Evolutionary conservation across 169 alveolate genomes (phyloP).

Genomic region (Plasmodium knowlesi): DNA sequence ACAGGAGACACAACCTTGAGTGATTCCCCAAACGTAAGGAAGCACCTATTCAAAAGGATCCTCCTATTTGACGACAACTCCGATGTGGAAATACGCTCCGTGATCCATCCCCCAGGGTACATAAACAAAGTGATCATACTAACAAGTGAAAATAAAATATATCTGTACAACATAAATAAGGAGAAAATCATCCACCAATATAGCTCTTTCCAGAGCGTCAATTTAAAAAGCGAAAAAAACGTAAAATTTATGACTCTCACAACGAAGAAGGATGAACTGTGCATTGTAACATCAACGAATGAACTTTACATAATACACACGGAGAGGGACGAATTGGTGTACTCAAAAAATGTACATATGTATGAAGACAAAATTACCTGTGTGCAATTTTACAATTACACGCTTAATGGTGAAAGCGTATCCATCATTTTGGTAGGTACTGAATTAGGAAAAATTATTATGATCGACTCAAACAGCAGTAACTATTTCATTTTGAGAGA

Average conservation of each 20-base stretch:
- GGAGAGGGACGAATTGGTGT: slow-evolving; percentile 73
- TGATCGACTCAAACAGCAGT: slow-evolving; percentile 37
- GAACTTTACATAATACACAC: slow-evolving; percentile 76
- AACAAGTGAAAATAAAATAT: slow-evolving; percentile 74
- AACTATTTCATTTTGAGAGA: slow-evolving; percentile 39
- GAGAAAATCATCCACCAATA: slow-evolving; percentile 78
- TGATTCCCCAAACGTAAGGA: not conserved
- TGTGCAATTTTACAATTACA: slow-evolving; percentile 27
- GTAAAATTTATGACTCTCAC: slow-evolving; percentile 8
- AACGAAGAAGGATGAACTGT: slow-evolving; percentile 31
- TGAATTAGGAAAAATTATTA: slow-evolving; percentile 30
- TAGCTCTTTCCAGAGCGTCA: slow-evolving; percentile 38
- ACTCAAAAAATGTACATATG: slow-evolving; percentile 80
- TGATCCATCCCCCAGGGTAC: slow-evolving; percentile 79
- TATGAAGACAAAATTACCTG: slow-evolving; percentile 50
- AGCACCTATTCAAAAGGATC: slow-evolving; percentile 58
- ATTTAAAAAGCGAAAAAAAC: slow-evolving; percentile 30
- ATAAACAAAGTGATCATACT: slow-evolving; percentile 79
- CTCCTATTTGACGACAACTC: slow-evolving; percentile 62
- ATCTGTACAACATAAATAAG: slow-evolving; percentile 77
- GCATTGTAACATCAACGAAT: slow-evolving; percentile 22
- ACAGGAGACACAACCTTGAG: not conserved
- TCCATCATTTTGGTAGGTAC: slow-evolving; percentile 32
- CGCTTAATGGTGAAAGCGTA: slow-evolving; percentile 12
- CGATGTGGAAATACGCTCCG: slow-evolving; percentile 41